Evolutionary conservation across 345 rosid genomes (phyloP), one percentile per base, ranked within the genome.

Genomic region (Geranium rotundifolium): DNA sequence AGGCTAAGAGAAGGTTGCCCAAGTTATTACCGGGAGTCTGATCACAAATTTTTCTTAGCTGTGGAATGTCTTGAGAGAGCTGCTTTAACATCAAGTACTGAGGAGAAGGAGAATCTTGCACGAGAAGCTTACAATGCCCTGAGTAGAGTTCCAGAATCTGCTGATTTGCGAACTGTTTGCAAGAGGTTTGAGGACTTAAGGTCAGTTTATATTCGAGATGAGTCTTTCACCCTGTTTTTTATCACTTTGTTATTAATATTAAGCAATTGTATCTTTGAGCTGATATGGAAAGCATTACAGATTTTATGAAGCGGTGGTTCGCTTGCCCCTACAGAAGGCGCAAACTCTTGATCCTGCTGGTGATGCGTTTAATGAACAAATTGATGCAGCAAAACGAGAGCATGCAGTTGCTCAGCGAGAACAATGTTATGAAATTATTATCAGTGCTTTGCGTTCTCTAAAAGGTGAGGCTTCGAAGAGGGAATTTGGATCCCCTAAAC

Each of bases 51-150:
- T 73, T 93, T 84, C 82, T 82, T 93, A 75, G 99, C 97, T 60
- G 99, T 93, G 75, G 97, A 93, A 77, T 85, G 85, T 71, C 97
- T 93, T 58, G 95, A 88, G 76, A 84, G 82, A 81, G 99, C 99
- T 72, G 84, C 89, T 65, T 59, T 69, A 74, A 70, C 89, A 65
- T 64, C 77, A 27, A 88, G 86, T 65, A 73, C 78, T 66, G 95
- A 88, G 80, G 95, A 88, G 80, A 93, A 85, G 80, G 90, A 77
- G 72, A 86, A 76, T 74, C 92, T 93, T 71, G 97, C 92, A 61
- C 82, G 84, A 72, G 95, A 88, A 76, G 97, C 97, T 65, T 90
- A 88, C 73, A 79, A 77, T 73, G 80, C 79, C 75, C 77, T 93
- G 68, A 86, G 95, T 65, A 88, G 84, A 81, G 81, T 90, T 76